Conservation (phyloP, 108 stramenopile genomes). For the Fragilaria radians region DNA sequence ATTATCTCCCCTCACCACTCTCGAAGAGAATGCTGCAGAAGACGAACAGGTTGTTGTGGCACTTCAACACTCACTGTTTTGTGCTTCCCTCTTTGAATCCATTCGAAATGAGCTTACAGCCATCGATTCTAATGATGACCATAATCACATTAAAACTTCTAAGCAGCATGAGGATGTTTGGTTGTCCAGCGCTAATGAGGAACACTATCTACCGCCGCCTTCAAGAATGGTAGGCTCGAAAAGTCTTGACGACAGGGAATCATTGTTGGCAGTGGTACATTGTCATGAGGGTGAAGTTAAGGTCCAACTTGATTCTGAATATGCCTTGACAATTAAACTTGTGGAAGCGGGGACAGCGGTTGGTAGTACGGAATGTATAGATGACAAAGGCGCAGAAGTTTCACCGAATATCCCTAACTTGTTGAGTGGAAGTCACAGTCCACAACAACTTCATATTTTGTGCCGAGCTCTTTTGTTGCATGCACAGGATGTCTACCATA, state of each 20-base stretch:
- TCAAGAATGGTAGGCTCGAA: slow-evolving; percentile 47
- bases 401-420: not conserved
- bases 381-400: not conserved
- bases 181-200: slow-evolving; percentile 73
- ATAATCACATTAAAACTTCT: slow-evolving; percentile 2
- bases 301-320: slow-evolving; percentile 79
- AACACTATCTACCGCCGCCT: slow-evolving; percentile 70
- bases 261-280: slow-evolving; percentile 55
- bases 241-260: slow-evolving; percentile 16
- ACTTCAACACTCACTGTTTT: slow-evolving; percentile 82
- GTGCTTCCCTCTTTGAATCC: slow-evolving; percentile 82
- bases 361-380: not conserved
- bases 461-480: slow-evolving; percentile 72
- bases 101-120: slow-evolving; percentile 59
- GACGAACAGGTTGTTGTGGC: slow-evolving; percentile 68
- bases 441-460: slow-evolving; percentile 48
- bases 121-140: slow-evolving; percentile 14
- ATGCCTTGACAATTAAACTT: slow-evolving; percentile 65
- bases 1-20: slow-evolving; percentile 44
- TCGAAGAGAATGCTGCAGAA: slow-evolving; percentile 1
- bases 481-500: slow-evolving; percentile 74
- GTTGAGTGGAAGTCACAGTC: slow-evolving; percentile 63
- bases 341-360: slow-evolving; percentile 56
- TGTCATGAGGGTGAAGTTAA: slow-evolving; percentile 86
- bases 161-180: slow-evolving; percentile 26